A percentile compares a stretch with the other conserved stretches of the same genome.
phyloP scores from a whole-genome alignment of 108 stramenopile genomes.

The Craspedostauros australis region DNA sequence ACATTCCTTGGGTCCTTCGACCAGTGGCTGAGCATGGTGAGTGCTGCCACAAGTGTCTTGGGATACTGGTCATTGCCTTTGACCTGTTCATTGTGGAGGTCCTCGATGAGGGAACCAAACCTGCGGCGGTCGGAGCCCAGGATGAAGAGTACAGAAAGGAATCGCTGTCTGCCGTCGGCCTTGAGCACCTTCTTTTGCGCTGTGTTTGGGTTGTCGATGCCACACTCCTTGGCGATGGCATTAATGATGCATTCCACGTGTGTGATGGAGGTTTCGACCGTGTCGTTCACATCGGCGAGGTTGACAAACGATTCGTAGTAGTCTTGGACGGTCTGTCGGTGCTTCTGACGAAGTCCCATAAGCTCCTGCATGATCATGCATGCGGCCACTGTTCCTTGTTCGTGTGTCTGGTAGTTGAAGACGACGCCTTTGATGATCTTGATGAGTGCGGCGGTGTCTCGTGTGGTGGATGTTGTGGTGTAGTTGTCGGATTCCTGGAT shows the following conservation, averaged over 20 bases:
- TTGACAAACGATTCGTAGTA: neutral
- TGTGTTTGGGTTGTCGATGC: no score
- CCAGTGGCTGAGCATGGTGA: constrained; percentile 7
- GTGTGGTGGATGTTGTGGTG: neutral
- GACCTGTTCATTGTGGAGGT: constrained; percentile 9
- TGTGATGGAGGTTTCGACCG: no score
- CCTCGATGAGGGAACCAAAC: constrained; percentile 7
- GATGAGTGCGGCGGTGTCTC: constrained; percentile 11
- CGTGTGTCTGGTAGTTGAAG: constrained; percentile 5
- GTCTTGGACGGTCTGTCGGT: neutral
- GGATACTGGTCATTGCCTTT: constrained; percentile 26
- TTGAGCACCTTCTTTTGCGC: neutral
- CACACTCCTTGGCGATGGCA: no score
- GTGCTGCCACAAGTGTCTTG: constrained; percentile 12
- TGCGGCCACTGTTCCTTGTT: constrained; percentile 3
- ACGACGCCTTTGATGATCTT: constrained; percentile 2
- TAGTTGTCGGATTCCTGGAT: neutral
- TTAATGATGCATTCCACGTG: no score
- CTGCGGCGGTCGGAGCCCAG: neutral
- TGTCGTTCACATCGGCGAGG: constrained; percentile 1
- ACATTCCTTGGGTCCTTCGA: no score
- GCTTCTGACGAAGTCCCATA: neutral
- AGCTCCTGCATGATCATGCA: neutral
- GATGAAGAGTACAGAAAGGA: neutral
- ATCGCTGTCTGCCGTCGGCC: neutral